Evolutionary conservation across 2,329 filamentous ascomycete species (phyloP), one percentile per base, ranked within the genome.

Genomic region (Allantophomopsis cytisporea): DNA sequence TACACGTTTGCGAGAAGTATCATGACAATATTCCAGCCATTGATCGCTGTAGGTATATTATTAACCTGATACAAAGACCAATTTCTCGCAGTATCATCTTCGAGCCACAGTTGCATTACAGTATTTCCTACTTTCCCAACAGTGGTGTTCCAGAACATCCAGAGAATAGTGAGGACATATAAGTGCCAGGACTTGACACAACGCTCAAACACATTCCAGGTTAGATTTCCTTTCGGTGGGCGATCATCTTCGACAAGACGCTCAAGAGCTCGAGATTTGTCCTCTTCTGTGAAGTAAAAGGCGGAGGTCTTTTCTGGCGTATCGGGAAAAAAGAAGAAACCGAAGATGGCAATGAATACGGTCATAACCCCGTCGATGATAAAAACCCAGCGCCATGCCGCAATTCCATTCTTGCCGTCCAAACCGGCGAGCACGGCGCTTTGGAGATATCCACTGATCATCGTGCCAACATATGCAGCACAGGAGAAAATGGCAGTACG

Each of bases 81-180:
- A n/a, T 56, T 57, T 2, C 55, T 58, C 1, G 55, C 60, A 0
- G 61, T 60, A 35, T 66, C 64, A 56, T 68, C 59, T 45, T 69
- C 69, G 8, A 71, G 49, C 2, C 61, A 0, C 69, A 61, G 55
- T 83, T 82, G 30, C 69, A 66, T 42, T 67, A 72, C 54, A 82
- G 83, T 0, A 75, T 79, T 53, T 83, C 47, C 43, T 18, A 54
- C 52, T 30, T 54, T 54, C 14, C 52, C 51, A 13, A 53, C 80
- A 1, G 74, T 76, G 50, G 82, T 76, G 28, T 76, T 76, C 1
- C 77, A 77, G 35, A 83, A 73, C 45, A 78, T 68, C 76, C 76
- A 80, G 0, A 80, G 65, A 5, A 71, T 48, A 4, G 73, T 66
- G 46, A 81, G 79, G 2, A 72, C 73, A 63, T 73, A 80, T 64